phyloP scores from a whole-genome alignment of 805 yeast species.

The Metahyphopichia silvanorum region DNA sequence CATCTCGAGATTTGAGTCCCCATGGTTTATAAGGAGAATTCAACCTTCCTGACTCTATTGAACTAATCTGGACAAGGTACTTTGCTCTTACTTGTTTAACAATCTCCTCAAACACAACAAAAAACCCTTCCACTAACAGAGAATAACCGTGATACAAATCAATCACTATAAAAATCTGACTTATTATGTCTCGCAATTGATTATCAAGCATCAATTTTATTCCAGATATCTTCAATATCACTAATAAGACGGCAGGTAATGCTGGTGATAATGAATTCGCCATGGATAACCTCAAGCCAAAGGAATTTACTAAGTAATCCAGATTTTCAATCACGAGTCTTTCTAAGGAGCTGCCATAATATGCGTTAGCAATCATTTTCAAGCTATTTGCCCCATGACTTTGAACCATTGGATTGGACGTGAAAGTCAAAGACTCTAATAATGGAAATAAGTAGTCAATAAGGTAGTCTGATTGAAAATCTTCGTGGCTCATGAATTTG shows the following conservation, averaged over 20 bases:
- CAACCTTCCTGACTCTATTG: background rate
- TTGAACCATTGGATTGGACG: conserved; percentile 41
- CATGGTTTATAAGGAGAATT: conserved; percentile 45
- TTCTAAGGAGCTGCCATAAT: conserved; percentile 52
- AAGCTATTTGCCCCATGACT: conserved; percentile 57
- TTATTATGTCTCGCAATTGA: conserved; percentile 70
- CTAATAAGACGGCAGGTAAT: conserved; percentile 64
- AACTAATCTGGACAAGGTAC: conserved; percentile 5
- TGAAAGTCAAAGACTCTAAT: conserved; percentile 65
- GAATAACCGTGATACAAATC: conserved; percentile 86
- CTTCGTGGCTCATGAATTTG: conserved; percentile 16
- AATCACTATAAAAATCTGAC: conserved; percentile 69
- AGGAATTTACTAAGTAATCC: conserved; percentile 77
- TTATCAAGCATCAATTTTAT: conserved; percentile 48
- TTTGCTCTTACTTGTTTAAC: conserved; percentile 35
- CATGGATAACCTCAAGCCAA: conserved; percentile 67
- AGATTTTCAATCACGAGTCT: conserved; percentile 60
- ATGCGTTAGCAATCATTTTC: conserved; percentile 43
- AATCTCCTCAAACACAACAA: conserved; percentile 63
- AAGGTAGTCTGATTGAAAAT: conserved; percentile 49
- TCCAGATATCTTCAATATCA: conserved; percentile 71
- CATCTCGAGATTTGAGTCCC: conserved; percentile 50
- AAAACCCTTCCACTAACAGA: conserved; percentile 67
- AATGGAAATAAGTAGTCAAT: conserved; percentile 72
- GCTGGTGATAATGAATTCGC: conserved; percentile 69